Evolutionary conservation across 176 grass and related monocot species (phyloP).

Genomic region (Cymbopogon citratus): DNA sequence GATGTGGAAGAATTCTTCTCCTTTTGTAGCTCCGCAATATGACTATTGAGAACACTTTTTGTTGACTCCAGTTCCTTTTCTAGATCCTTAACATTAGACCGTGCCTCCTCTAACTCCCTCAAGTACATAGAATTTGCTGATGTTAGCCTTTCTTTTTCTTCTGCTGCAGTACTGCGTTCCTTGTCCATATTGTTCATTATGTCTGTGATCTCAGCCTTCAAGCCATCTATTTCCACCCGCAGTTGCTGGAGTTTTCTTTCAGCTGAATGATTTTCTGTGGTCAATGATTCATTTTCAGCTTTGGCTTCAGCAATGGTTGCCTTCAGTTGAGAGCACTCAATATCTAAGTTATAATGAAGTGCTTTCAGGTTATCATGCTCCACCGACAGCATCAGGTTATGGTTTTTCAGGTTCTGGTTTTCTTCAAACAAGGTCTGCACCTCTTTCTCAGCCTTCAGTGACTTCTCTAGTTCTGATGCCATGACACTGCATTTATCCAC

Average conservation of each 20-base stretch:
- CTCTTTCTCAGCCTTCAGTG: conserved; percentile 29
- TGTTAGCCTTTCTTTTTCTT: conserved; percentile 38
- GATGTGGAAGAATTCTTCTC: conserved; percentile 5
- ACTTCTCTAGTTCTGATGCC: conserved; percentile 41
- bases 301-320: conserved; percentile 23
- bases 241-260: conserved; percentile 36
- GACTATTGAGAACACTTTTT: conserved; percentile 25
- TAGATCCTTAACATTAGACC: conserved; percentile 16
- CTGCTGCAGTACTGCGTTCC: conserved; percentile 19
- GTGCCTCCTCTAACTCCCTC: conserved; percentile 44
- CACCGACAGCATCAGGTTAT: conserved; percentile 36
- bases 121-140: conserved; percentile 34
- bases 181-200: conserved; percentile 33
- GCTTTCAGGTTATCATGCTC: conserved; percentile 40
- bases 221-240: conserved; percentile 26
- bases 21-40: conserved; percentile 22
- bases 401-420: conserved; percentile 50
- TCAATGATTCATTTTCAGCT: conserved; percentile 47
- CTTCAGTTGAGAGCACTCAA: conserved; percentile 39
- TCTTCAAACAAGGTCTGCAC: conserved; percentile 38
- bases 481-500: conserved; percentile 26
- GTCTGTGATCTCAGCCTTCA: conserved; percentile 42
- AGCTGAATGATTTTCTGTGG: conserved; percentile 33
- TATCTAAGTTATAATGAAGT: conserved; percentile 36
- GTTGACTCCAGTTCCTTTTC: conserved; percentile 41